A percentile compares a stretch with the other conserved stretches of the same genome.
phyloP scores from a whole-genome alignment of 2,329 filamentous ascomycete genomes.

The Pseudocercospora fuligena region DNA sequence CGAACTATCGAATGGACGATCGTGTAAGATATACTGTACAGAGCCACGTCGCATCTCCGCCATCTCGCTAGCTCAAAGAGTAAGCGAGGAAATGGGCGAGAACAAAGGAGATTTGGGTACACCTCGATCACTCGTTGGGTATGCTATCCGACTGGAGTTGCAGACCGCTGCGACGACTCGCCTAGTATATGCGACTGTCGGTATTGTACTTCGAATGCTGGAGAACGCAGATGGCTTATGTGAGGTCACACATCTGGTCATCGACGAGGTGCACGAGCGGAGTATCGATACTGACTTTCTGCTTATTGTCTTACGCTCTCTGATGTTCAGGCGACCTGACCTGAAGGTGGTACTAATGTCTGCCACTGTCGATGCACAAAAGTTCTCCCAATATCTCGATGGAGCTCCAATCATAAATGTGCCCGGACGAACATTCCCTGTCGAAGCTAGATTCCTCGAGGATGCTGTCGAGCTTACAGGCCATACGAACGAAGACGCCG shows the following conservation, averaged over 20 bases:
- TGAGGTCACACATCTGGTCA: constrained; percentile 89
- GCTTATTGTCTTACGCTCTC: constrained; percentile 84
- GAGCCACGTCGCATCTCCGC: constrained; percentile 95
- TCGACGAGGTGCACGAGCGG: constrained; percentile 97
- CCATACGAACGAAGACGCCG: constrained; percentile 68
- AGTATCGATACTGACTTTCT: constrained; percentile 97
- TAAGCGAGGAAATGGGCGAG: constrained; percentile 94
- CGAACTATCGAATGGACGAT: constrained; percentile 76
- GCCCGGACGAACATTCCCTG: constrained; percentile 91
- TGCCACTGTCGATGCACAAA: constrained; percentile 89
- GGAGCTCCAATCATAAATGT: constrained; percentile 87
- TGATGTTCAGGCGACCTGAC: constrained; percentile 76
- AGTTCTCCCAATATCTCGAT: constrained; percentile 86
- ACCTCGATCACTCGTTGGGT: constrained; percentile 82
- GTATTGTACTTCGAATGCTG: constrained; percentile 98
- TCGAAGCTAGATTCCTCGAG: constrained; percentile 84
- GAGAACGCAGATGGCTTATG: constrained; percentile 84
- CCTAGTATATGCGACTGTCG: constrained; percentile 83
- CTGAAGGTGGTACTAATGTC: constrained; percentile 97
- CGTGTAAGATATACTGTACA: constrained; percentile 93
- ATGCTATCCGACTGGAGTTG: constrained; percentile 90
- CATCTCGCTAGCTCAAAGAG: constrained; percentile 87
- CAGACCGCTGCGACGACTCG: constrained; percentile 81
- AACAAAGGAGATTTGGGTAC: constrained; percentile 81
- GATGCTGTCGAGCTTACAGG: constrained; percentile 89